Evolutionary conservation across 2,329 filamentous ascomycete species (phyloP).

Genomic region (Beauveria rudraprayagi): DNA sequence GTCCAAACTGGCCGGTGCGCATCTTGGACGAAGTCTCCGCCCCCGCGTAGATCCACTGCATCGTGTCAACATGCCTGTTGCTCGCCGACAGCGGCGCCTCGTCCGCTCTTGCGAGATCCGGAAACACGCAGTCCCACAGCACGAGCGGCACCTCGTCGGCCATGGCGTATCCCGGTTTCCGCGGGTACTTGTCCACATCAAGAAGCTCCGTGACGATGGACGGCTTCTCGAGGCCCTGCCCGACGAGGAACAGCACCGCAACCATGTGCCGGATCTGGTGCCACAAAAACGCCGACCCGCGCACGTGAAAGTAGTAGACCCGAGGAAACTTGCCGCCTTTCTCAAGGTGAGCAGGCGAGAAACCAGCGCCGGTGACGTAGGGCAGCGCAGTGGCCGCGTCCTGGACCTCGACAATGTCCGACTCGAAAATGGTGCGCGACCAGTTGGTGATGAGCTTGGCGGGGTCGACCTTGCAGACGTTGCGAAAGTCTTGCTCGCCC

Average conservation of each 20-base stretch:
- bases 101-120: conserved; percentile 27
- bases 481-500: conserved; percentile 88
- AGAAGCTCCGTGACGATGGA: conserved; percentile 66
- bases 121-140: conserved; percentile 93
- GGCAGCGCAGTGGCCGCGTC: conserved; percentile 45
- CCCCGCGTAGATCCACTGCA: conserved; percentile 74
- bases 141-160: conserved; percentile 84
- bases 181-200: conserved; percentile 60
- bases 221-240: conserved; percentile 75
- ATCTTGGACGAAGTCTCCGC: conserved; percentile 42
- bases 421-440: conserved; percentile 67
- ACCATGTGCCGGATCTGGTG: conserved; percentile 96
- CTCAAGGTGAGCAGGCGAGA: conserved; percentile 19
- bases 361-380: conserved; percentile 40
- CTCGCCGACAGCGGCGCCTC: conserved; percentile 16
- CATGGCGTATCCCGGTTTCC: conserved; percentile 83
- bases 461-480: conserved; percentile 90
- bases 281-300: conserved; percentile 92
- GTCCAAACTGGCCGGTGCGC: conserved; percentile 50
- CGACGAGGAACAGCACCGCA: conserved; percentile 84
- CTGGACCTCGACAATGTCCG: conserved; percentile 66
- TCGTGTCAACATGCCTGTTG: conserved; percentile 38
- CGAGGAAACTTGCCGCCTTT: conserved; percentile 38
- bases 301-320: conserved; percentile 80
- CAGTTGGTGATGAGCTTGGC: conserved; percentile 86